Percentiles rank a stretch among this genome's conserved stretches.
Evolutionary conservation across 192 early-diverging fungal genomes (phyloP).

Genomic region (Coemansia sp.): DNA sequence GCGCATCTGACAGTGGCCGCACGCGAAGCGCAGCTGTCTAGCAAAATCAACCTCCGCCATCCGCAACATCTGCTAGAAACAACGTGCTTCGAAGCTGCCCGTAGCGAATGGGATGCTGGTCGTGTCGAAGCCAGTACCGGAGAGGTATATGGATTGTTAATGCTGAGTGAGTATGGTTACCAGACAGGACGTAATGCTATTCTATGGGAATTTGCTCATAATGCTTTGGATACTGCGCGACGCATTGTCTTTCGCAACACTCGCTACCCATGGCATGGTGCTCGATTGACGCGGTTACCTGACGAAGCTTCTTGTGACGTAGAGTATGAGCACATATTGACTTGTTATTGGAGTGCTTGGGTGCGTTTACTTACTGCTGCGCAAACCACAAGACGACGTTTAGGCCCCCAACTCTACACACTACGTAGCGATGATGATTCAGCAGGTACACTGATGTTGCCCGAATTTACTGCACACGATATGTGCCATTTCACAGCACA

Average conservation of each 20-base stretch:
- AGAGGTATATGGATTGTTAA: conserved; percentile 27
- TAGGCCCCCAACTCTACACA: neutral
- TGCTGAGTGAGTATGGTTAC: conserved; percentile 47
- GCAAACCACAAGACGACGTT: conserved; percentile 15
- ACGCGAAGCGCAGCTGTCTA: conserved; percentile 22
- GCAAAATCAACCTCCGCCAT: neutral
- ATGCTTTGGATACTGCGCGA: conserved; percentile 16
- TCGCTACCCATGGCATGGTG: conserved; percentile 29
- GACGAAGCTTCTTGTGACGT: conserved; percentile 21
- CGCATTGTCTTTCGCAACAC: conserved; percentile 19
- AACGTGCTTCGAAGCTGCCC: conserved; percentile 28
- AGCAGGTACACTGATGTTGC: neutral
- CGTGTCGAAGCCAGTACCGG: conserved; percentile 17
- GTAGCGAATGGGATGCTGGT: conserved; percentile 25
- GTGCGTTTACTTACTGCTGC: conserved; percentile 20
- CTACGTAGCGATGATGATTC: neutral
- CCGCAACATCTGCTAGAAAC: conserved; percentile 7
- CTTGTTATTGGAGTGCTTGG: conserved; percentile 42
- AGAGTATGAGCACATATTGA: conserved; percentile 39
- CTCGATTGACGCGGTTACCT: neutral
- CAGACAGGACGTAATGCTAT: conserved; percentile 23
- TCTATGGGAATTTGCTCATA: conserved; percentile 29
- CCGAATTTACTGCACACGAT: conserved; percentile 36
- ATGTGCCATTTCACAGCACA: conserved; percentile 32
- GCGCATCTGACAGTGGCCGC: conserved; percentile 35